phyloP scores from a whole-genome alignment of 1,139 yeast genomes.

The Taiozyma sp. region DNA sequence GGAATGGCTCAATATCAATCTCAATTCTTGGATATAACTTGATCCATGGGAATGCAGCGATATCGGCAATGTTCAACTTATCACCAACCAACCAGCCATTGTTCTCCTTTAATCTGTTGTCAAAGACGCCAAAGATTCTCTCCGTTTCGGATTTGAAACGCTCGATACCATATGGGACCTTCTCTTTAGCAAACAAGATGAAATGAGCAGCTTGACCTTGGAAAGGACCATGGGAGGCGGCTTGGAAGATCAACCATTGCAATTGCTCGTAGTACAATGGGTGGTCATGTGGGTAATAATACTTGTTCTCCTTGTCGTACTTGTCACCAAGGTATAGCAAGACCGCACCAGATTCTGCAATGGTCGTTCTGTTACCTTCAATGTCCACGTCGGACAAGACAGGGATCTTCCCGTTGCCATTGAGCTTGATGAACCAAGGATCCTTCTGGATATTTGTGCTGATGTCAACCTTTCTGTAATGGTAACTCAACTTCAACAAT shows the following conservation, averaged over 20 bases:
- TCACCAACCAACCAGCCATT: conserved; percentile 54
- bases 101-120: conserved; percentile 40
- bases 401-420: conserved; percentile 62
- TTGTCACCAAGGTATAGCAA: conserved; percentile 50
- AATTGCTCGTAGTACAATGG: conserved; percentile 42
- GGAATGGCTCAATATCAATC: conserved; percentile 39
- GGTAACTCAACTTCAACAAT: conserved; percentile 43
- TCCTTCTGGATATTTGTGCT: conserved; percentile 39
- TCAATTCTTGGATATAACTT: conserved; percentile 23
- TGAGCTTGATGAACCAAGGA: conserved; percentile 47
- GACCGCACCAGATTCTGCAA: conserved; percentile 58
- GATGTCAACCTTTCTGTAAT: conserved; percentile 39
- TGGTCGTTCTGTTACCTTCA: conserved; percentile 33
- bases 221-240: conserved; percentile 38
- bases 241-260: conserved; percentile 50
- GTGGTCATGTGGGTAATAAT: conserved; percentile 39
- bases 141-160: conserved; percentile 47
- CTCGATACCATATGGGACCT: conserved; percentile 45
- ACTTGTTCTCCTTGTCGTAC: conserved; percentile 48
- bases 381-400: conserved; percentile 43
- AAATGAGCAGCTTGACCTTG: conserved; percentile 45
- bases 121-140: conserved; percentile 50
- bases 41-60: conserved; percentile 39
- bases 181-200: conserved; percentile 36
- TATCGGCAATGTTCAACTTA: conserved; percentile 51